These are phyloP conservation scores for Dimargaris xerosporica DNA, from an alignment of 192 early-diverging fungal genomes.

Conservation along the genomic window DNA sequence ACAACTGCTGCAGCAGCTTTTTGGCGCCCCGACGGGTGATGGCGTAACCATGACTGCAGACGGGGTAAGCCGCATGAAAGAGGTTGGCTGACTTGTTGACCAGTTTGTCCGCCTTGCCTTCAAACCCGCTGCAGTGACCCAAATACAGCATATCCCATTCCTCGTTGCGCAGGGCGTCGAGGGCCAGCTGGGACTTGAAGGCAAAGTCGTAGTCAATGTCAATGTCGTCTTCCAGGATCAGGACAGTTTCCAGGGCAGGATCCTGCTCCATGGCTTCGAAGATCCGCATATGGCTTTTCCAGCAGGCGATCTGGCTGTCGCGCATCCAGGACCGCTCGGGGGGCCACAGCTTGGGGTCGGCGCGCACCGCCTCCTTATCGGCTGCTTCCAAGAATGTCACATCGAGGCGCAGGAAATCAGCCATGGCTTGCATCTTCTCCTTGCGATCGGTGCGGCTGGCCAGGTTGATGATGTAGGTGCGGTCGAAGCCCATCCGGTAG, in stretches of 20 bases:
- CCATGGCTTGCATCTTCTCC: slow-evolving; percentile 6
- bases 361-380: slow-evolving; percentile 4
- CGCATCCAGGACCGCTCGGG: background rate
- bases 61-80: slow-evolving; percentile 22
- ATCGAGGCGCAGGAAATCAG: slow-evolving; percentile 8
- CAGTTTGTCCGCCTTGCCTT: slow-evolving; percentile 14
- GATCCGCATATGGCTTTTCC: slow-evolving; percentile 15
- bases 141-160: slow-evolving; percentile 33
- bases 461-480: slow-evolving; percentile 16
- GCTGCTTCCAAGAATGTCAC: slow-evolving; percentile 12
- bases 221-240: slow-evolving; percentile 16
- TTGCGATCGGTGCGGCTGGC: slow-evolving; percentile 13
- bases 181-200: slow-evolving; percentile 1
- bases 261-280: background rate
- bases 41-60: slow-evolving; percentile 28
- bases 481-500: slow-evolving; percentile 5
- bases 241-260: background rate
- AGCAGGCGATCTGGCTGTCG: slow-evolving; percentile 13
- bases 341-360: background rate
- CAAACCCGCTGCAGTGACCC: slow-evolving; percentile 26
- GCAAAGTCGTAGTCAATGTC: slow-evolving; percentile 12
- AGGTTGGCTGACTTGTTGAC: slow-evolving; percentile 12
- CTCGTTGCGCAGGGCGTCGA: slow-evolving; percentile 2
- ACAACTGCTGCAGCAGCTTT: slow-evolving; percentile 19
- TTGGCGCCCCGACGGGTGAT: slow-evolving; percentile 20